Conservation (phyloP, 768 basidiomycete genomes). For the Clitopilus passeckerianus region DNA sequence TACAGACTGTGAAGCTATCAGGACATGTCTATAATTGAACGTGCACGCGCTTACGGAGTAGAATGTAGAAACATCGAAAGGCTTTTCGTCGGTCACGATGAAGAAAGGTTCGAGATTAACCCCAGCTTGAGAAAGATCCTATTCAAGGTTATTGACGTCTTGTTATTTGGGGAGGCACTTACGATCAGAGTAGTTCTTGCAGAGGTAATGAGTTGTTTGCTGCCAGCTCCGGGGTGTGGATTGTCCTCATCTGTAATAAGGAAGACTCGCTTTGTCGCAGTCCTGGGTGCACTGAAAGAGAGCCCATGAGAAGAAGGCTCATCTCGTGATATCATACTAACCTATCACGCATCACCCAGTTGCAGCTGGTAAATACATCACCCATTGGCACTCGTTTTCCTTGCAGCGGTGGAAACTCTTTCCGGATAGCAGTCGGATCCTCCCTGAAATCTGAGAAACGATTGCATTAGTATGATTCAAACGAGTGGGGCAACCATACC, state of each 20-base stretch:
- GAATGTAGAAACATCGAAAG: conserved; percentile 72
- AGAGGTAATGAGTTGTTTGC: conserved; percentile 57
- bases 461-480: not conserved
- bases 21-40: not conserved
- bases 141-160: conserved; percentile 1
- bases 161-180: conserved; percentile 15
- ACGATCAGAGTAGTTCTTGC: conserved; percentile 71
- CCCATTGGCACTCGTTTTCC: conserved; percentile 70
- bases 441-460: conserved; percentile 55
- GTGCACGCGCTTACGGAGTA: conserved; percentile 54
- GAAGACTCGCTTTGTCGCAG: conserved; percentile 89
- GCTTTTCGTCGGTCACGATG: conserved; percentile 61
- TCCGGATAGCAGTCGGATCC: conserved; percentile 50
- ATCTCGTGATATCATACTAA: conserved; percentile 24
- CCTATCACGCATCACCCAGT: conserved; percentile 87
- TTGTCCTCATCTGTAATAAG: conserved; percentile 89
- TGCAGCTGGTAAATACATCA: conserved; percentile 88
- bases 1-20: conserved; percentile 41
- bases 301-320: not conserved
- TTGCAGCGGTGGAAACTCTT: conserved; percentile 60
- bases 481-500: conserved; percentile 34
- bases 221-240: conserved; percentile 56
- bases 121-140: conserved; percentile 83
- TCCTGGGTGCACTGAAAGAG: conserved; percentile 66
- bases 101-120: conserved; percentile 86